Evolutionary conservation across 2,329 filamentous ascomycete genomes (phyloP), one percentile per base, ranked within the genome.

Genomic region (Coniochaeta sp.): DNA sequence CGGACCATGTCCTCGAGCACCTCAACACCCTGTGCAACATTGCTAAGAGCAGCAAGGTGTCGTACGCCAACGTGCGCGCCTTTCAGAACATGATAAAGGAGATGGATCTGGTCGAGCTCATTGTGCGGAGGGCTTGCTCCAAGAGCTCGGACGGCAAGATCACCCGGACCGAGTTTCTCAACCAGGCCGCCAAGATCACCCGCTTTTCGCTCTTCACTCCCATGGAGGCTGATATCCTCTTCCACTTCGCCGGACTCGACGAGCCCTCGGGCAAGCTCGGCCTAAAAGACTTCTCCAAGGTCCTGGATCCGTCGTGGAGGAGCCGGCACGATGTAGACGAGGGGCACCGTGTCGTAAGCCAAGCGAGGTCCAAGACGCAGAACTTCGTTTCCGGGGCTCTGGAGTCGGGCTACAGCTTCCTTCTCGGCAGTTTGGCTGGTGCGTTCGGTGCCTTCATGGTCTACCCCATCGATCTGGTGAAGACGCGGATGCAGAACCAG

Each of bases 381-480:
- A 77, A 81, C 62, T 67, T 92, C 62, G 66, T 96, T 17, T 77
- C 86, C 64, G 78, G 84, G 59, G 71, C 91, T 34, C 75, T 90
- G 16, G 89, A 93, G 71, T 96, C 93, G 1, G 84, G 81, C 1
- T 96, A 97, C 75, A 93, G 96, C 80, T 99, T 99, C 72, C 86
- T 79, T 3, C 85, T 99, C 7, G 95, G 95, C 62, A 92, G 90
- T 72, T 67, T 96, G 66, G 95, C 95, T 8, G 95, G 95, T 75
- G 95, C 95, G 10, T 99, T 99, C 72, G 95, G 95, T 73, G 95
- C 95, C 14, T 98, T 99, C 74, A 97, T 99, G 91, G 95, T 99
- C 59, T 99, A 99, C 74, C 95, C 95, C 26, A 98, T 99, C 71
- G 95, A 99, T 78, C 79, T 99, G 63, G 95, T 99, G 74, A 99